Percentiles rank a stretch among this genome's conserved stretches.
These are phyloP conservation scores for Marasmius sp. DNA, from an alignment of 1,284 basidiomycete species.

Conservation along the genomic window DNA sequence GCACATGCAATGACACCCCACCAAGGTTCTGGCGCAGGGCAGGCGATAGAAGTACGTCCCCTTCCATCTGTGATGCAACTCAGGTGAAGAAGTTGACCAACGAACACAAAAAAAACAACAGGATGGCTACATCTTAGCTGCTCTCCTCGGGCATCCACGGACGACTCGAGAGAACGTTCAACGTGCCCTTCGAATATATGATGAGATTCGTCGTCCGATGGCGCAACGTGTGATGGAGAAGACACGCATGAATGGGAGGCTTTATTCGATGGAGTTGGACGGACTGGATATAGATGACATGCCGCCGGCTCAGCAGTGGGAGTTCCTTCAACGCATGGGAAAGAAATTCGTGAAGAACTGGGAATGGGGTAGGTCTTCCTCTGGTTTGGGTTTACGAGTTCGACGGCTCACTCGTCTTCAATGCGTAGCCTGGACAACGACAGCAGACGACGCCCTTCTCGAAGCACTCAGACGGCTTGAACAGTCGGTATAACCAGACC, in stretches of 20 bases:
- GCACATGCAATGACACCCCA: constrained; percentile 41
- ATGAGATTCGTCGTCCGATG: constrained; percentile 22
- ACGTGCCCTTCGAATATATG: constrained; percentile 29
- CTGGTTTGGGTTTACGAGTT: background rate
- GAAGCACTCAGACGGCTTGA: constrained; percentile 35
- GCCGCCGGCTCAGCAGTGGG: constrained; percentile 26
- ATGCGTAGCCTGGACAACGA: constrained; percentile 31
- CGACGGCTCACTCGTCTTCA: background rate
- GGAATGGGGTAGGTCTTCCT: constrained; percentile 35
- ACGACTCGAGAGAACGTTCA: constrained; percentile 37
- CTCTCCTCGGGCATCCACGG: constrained; percentile 41
- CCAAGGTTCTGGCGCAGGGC: constrained; percentile 39
- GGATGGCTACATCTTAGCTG: constrained; percentile 36
- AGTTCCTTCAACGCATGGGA: constrained; percentile 31
- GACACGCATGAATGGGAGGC: constrained; percentile 44
- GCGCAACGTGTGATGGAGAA: constrained; percentile 39
- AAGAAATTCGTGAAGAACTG: constrained; percentile 39
- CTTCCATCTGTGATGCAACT: background rate
- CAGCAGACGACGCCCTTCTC: constrained; percentile 29
- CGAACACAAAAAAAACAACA: constrained; percentile 10
- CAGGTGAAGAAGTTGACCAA: background rate
- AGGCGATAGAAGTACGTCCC: constrained; percentile 36
- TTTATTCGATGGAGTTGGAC: constrained; percentile 36
- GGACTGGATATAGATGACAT: constrained; percentile 30
- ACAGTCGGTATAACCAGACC: background rate